phyloP scores from a whole-genome alignment of 257 asterid genomes.

The Przewalskia tangutica region DNA sequence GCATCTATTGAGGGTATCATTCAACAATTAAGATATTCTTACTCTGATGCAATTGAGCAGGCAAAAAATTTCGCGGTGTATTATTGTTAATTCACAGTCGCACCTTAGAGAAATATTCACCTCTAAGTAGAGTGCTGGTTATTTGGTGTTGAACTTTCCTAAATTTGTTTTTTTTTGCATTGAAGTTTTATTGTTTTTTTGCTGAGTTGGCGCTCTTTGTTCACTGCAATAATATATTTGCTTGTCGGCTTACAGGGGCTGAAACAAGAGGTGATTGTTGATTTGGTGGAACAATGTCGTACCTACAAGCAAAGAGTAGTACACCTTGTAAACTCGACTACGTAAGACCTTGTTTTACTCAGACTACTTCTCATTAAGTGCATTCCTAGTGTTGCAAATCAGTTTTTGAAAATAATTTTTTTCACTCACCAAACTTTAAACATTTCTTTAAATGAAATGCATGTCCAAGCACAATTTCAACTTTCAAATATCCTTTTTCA shows the following conservation, averaged over 20 bases:
- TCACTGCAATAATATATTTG: background rate
- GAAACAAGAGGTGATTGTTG: slow-evolving; percentile 95
- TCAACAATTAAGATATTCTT: background rate
- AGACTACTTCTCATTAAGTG: slow-evolving; percentile 2
- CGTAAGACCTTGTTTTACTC: slow-evolving; percentile 55
- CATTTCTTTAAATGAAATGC: no score
- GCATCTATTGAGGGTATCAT: background rate
- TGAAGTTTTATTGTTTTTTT: background rate
- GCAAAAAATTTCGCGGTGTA: background rate
- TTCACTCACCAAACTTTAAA: no score
- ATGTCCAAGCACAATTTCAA: no score
- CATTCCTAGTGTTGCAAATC: background rate
- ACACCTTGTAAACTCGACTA: slow-evolving; percentile 93
- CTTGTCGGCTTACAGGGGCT: slow-evolving; percentile 49
- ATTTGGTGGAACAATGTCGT: slow-evolving; percentile 96
- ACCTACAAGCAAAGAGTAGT: slow-evolving; percentile 93
- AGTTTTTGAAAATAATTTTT: no score
- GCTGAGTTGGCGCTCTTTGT: background rate
- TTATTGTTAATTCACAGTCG: background rate
- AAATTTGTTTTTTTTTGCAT: background rate
- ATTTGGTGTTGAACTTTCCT: background rate
- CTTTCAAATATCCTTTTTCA: no score
- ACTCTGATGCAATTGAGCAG: background rate
- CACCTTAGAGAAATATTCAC: background rate
- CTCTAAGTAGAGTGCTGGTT: background rate